Conservation (phyloP, 176 grass and related monocot species). For the Hyparrhenia diplandra region DNA sequence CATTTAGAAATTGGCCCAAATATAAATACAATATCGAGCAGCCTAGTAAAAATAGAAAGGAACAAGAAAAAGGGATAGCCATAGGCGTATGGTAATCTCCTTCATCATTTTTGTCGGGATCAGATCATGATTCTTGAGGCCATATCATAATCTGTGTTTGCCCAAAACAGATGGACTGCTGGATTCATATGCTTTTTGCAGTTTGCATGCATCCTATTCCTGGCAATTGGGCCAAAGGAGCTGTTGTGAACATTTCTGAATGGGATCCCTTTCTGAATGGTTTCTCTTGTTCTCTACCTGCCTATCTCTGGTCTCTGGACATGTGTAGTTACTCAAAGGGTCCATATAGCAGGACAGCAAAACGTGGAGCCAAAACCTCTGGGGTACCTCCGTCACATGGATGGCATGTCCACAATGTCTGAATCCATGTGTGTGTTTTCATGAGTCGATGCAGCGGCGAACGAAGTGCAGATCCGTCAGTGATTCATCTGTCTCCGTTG, state of each 20-base stretch:
- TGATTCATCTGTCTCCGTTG: neutral
- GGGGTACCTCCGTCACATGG: constrained; percentile 9
- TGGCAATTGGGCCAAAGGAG: neutral
- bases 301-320: neutral
- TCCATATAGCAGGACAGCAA: constrained; percentile 32
- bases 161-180: neutral
- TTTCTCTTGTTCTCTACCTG: neutral
- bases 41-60: too few species aligned
- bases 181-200: neutral
- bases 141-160: neutral
- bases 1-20: neutral
- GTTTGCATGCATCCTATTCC: neutral
- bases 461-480: neutral
- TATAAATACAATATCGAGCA: too few species aligned
- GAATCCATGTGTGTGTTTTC: neutral
- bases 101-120: neutral
- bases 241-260: neutral
- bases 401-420: constrained; percentile 20
- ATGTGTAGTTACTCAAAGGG: neutral
- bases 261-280: too few species aligned
- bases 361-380: constrained; percentile 14
- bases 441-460: neutral
- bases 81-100: too few species aligned
- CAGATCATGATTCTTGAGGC: neutral
- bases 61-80: too few species aligned